Evolutionary conservation across 2,329 filamentous ascomycete genomes (phyloP), one percentile per base, ranked within the genome.

Genomic region (Arthrobotrys sphaeroides): DNA sequence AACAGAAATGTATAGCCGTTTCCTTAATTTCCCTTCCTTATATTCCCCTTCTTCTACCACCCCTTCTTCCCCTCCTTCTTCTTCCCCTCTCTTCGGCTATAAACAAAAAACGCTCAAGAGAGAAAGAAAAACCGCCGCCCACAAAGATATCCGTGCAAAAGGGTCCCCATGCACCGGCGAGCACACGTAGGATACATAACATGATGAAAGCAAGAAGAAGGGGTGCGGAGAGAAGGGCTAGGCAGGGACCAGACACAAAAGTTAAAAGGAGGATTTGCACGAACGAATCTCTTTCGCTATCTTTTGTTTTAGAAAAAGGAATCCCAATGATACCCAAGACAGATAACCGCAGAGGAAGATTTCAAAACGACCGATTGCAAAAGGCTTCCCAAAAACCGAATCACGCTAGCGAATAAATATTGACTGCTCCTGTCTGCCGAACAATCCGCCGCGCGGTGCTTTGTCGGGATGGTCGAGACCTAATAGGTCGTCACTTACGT

Each of bases 381-480:
- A 55, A n/a, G n/a, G 12, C 28, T 18, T 12, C 18, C 51, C 18
- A 18, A 28, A 16, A 51, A 40, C n/a, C n/a, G n/a, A 47, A 36
- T 45, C 73, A 69, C 77, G 77, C 74, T 78, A 79, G 40, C 72
- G 72, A 61, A 80, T 80, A 49, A 79, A 77, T 28, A 80, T 79
- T 65, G 78, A 79, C 33, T 78, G 78, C n/a, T 78, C 78, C 22
- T 77, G 66, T 69, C 78, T 77, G n/a, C 78, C 78, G 51, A 78
- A 80, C 24, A 77, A 47, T 26, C 76, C 78, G 43, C 78, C 75
- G 12, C 78, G 78, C 9, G 77, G 72, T 61, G 88, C 84, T 79
- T 88, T 86, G 82, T 91, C 89, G 51, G 87, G 83, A 78, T 91
- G 89, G 80, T 91, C 89, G 75, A 91, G 82, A 16, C 89, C 89